phyloP scores from a whole-genome alignment of 495 filamentous ascomycete genomes.

The Neurospora africana region DNA sequence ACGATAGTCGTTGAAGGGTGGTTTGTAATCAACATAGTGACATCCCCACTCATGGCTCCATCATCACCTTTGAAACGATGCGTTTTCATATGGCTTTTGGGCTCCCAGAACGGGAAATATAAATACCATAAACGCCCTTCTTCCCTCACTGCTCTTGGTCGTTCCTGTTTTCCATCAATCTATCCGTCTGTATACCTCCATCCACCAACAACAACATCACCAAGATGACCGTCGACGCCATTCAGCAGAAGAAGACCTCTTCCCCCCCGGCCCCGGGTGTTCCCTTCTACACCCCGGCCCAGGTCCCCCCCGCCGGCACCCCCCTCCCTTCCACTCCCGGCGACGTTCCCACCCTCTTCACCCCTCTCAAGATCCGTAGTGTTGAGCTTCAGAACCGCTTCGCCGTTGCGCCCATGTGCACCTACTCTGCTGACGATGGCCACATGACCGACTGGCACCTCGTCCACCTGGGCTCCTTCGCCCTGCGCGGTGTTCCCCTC shows the following conservation, averaged over 20 bases:
- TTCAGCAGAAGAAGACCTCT: constrained; percentile 2
- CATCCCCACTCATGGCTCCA: neutral
- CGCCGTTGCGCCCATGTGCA: constrained; percentile 53
- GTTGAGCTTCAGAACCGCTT: constrained; percentile 66
- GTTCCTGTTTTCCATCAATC: neutral
- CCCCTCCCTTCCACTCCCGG: constrained; percentile 28
- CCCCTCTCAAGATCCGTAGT: constrained; percentile 53
- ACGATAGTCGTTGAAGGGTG: neutral
- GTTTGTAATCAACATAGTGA: neutral
- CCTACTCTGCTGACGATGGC: constrained; percentile 57
- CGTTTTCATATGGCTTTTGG: neutral
- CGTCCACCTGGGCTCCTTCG: constrained; percentile 50
- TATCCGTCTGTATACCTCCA: neutral
- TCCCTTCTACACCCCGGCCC: constrained; percentile 51
- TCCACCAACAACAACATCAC: neutral
- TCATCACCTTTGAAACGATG: neutral
- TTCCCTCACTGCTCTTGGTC: neutral
- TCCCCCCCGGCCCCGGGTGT: constrained; percentile 25
- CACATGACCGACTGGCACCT: constrained; percentile 64
- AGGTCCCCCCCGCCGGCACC: constrained; percentile 44
- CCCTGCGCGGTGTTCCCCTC: constrained; percentile 52
- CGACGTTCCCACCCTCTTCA: constrained; percentile 51
- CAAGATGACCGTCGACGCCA: neutral
- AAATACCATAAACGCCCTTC: neutral
- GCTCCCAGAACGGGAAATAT: neutral